These are phyloP conservation scores for Cyclocybe cylindracea DNA, from an alignment of 768 basidiomycete genomes.

Conservation along the genomic window DNA sequence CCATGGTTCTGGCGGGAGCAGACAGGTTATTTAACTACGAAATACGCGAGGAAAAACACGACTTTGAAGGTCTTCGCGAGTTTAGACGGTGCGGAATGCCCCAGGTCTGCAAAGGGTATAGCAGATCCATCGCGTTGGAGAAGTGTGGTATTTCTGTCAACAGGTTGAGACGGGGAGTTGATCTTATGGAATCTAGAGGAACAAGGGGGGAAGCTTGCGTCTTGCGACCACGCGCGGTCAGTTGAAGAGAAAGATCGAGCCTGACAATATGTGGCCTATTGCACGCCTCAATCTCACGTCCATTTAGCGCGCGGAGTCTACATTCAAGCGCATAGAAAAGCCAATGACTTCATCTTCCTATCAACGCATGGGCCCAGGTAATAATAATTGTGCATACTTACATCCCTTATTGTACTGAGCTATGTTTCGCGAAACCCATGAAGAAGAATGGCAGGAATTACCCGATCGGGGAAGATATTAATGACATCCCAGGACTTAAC, in stretches of 20 bases:
- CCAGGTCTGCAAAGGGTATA: slow-evolving; percentile 57
- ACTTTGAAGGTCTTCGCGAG: slow-evolving; percentile 54
- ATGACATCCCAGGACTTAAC: background rate
- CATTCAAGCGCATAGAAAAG: background rate
- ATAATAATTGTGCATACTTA: too few relatives aligned
- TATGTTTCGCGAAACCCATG: too few relatives aligned
- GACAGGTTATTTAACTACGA: slow-evolving; percentile 2
- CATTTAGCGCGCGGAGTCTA: background rate
- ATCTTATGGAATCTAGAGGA: background rate
- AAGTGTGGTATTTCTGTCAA: slow-evolving; percentile 21
- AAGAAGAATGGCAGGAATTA: too few relatives aligned
- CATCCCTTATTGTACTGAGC: too few relatives aligned
- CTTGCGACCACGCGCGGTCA: too few relatives aligned
- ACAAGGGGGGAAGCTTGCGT: too few relatives aligned
- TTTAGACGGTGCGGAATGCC: slow-evolving; percentile 47
- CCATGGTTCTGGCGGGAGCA: slow-evolving; percentile 47
- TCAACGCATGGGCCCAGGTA: too few relatives aligned
- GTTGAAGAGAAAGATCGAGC: too few relatives aligned
- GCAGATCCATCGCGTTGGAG: slow-evolving; percentile 38
- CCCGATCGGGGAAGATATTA: too few relatives aligned
- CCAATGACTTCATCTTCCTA: background rate
- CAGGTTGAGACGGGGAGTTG: slow-evolving; percentile 13
- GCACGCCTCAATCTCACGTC: background rate
- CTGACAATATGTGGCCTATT: too few relatives aligned
- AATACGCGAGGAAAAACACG: background rate